Base-by-base conservation (phyloP, 2,329 filamentous ascomycete species). In the Colletotrichum sp. region DNA sequence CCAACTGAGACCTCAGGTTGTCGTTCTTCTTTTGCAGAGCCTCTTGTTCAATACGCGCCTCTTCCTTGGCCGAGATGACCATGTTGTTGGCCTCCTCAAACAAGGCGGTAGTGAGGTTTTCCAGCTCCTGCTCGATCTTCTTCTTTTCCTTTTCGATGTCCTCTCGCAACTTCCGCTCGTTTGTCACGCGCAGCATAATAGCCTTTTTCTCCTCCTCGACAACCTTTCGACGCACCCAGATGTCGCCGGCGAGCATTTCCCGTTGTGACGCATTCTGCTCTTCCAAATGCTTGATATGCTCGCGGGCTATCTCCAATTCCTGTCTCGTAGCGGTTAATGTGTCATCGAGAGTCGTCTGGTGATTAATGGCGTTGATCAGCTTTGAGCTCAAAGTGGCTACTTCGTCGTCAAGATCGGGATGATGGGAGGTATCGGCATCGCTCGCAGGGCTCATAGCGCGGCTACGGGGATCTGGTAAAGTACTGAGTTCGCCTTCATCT, bases 31-130 rank as follows among this genome's bases (percentile, higher is more conserved):
- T 94, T 71, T 95, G 92, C 55, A 96, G 87, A 6, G 90, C 89
- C 77, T 98, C 95, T 47, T 95, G 93, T 78, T 98, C 95, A 76
- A 91, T 92, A 75, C 95, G 92, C 11, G 97, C 95, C 75, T 98
- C 95, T 82, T 96, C 95, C 80, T 98, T 95, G 47, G 96, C 96
- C 18, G 91, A 92, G 54, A 96, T 94, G 66, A 99, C 97, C 96
- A 99, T 98, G 88, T 94, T 96, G 85, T 99, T 98, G 64, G 97
- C 97, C 86, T 99, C 96, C 81, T 98, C 95, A 76, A 99, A 99
- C n/a, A 99, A 89, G 33, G 95, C 95, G 2, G 95, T 92, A 0
- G 97, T 98, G 76, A 99, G 84, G 66, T 92, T 94, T 84, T 98
- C 97, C 59, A 99, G 86, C 83, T 99, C 97, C 78, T 94, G 92